Evolutionary conservation across 2,329 filamentous ascomycete species (phyloP).

Genomic region (Ascochyta viciae-villosae): DNA sequence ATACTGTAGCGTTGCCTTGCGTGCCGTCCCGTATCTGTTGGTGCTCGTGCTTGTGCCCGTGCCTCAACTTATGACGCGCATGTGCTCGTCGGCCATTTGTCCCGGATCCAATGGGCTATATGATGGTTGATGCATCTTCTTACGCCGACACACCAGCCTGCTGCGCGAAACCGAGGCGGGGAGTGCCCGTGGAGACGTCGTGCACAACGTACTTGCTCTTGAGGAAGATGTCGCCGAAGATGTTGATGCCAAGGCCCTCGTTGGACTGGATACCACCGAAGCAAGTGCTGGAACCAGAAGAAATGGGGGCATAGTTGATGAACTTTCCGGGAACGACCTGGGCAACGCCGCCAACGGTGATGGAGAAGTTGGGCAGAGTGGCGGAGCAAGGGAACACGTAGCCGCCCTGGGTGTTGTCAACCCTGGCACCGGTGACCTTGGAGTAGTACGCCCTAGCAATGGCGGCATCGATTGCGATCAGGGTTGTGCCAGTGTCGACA

Average conservation of each 20-base stretch:
- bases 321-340: constrained; percentile 61
- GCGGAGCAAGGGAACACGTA: constrained; percentile 62
- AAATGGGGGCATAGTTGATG: constrained; percentile 61
- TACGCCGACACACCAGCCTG: constrained; percentile 40
- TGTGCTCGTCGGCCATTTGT: background rate
- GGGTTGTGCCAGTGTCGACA: constrained; percentile 74
- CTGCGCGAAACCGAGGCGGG: constrained; percentile 55
- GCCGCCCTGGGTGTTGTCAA: constrained; percentile 59
- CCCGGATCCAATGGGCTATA: background rate
- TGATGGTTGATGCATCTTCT: background rate
- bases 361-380: constrained; percentile 60
- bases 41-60: background rate
- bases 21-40: constrained; percentile 7
- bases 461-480: constrained; percentile 64
- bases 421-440: constrained; percentile 60
- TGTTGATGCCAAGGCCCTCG: constrained; percentile 65
- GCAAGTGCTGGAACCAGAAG: constrained; percentile 59
- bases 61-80: background rate
- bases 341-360: constrained; percentile 58
- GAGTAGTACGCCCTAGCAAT: constrained; percentile 67
- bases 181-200: constrained; percentile 39
- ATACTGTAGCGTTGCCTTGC: background rate
- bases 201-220: constrained; percentile 78
- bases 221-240: constrained; percentile 80
- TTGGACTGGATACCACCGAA: constrained; percentile 78